Base-by-base conservation (phyloP, 345 rosid species). In the Eutrema heterophyllum region DNA sequence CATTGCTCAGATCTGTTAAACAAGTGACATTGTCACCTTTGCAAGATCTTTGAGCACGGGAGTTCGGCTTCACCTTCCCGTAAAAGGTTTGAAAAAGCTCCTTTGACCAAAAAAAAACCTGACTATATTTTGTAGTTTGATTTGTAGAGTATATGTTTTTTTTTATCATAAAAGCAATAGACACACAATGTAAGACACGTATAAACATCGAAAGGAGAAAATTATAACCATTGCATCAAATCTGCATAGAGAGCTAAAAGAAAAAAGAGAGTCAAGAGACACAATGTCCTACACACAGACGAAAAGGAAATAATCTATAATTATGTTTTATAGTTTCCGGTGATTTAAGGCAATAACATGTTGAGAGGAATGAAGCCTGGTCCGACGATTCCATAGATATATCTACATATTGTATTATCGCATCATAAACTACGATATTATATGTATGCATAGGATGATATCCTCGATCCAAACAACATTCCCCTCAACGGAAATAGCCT, bases 311-410 rank as follows among this genome's bases (percentile, higher is more conserved):
- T 11, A 35, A 27, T 26, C 14, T 18, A 64, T 21, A 21, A 32
- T 35, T 15, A 57, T 44, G 40, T 16, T 33, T 68, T 15, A 21
- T 68, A 32, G 41, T 15, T 39, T 26, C 41, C 0, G 18, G 44
- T 51, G 63, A 52, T 41, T 62, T 12, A 51, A 58, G 67, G 74
- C 68, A 58, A 39, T 52, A 32, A 65, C 50, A 48, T 43, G 64
- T 74, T 74, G 72, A 46, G 89, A 84, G 92, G 89, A 68, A 87
- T 87, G 92, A 86, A 87, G 89, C 89, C 89, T 87, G 89, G 92
- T 87, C 92, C 89, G 86, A 84, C 80, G 82, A 66, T 56, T 29
- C 9, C 56, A 66, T 45, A 9, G 52, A 29, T 71, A 24, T 52
- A 32, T 27, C 4, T 33, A 53, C 33, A 73, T 27, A 5, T 52